Percentiles rank a stretch among this genome's conserved stretches.
Evolutionary conservation across 352 stramenopile genomes (phyloP).

Genomic region (Globisporangium polare): DNA sequence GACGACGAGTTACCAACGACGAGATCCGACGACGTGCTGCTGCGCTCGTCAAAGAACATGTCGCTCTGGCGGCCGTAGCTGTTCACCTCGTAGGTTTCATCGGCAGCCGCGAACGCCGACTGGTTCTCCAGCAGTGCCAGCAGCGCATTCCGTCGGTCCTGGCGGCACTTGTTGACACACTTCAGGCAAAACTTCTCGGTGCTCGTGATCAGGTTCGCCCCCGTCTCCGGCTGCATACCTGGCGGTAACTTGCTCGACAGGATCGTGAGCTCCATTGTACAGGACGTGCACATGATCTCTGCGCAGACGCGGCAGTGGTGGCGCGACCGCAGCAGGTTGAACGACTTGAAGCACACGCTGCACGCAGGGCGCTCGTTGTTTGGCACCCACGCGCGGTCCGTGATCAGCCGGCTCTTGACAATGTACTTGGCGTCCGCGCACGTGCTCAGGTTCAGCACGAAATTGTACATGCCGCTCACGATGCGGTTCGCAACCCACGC

Average conservation of each 20-base stretch:
- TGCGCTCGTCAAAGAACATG: constrained; percentile 14
- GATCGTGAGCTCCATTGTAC: constrained; percentile 62
- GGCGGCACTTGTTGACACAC: constrained; percentile 67
- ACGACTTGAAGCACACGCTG: constrained; percentile 76
- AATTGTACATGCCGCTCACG: constrained; percentile 33
- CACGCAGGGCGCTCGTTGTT: constrained; percentile 66
- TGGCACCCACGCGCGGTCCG: constrained; percentile 64
- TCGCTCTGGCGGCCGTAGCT: constrained; percentile 17
- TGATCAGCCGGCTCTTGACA: constrained; percentile 47
- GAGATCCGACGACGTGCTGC: constrained; percentile 19
- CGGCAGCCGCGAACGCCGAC: constrained; percentile 4
- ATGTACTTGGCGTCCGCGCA: constrained; percentile 65
- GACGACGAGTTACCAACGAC: constrained; percentile 18
- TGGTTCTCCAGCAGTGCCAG: constrained; percentile 14
- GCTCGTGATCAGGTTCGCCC: constrained; percentile 47
- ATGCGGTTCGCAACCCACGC: constrained; percentile 70
- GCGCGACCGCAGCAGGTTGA: constrained; percentile 63
- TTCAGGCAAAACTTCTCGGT: constrained; percentile 83
- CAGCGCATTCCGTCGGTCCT: constrained; percentile 43
- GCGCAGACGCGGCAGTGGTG: constrained; percentile 81
- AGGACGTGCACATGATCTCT: constrained; percentile 77
- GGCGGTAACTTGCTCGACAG: constrained; percentile 50
- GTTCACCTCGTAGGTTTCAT: constrained; percentile 30
- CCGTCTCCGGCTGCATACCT: constrained; percentile 50
- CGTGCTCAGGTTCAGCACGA: constrained; percentile 38